Evolutionary conservation across 176 grass and related monocot species (phyloP).

Genomic region (Avena sativa): DNA sequence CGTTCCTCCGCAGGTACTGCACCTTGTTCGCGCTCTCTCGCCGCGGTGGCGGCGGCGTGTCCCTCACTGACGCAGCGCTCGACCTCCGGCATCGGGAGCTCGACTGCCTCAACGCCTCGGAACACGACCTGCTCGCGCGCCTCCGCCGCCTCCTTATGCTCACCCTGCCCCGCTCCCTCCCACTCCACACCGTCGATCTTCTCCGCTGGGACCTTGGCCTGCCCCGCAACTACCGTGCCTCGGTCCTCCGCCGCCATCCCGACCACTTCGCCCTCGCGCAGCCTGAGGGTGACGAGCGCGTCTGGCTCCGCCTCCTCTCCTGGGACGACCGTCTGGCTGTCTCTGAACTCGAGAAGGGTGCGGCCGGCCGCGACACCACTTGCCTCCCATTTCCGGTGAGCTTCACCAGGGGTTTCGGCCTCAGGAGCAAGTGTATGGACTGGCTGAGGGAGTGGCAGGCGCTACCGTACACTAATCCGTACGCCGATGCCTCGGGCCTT

Average conservation of each 20-base stretch:
- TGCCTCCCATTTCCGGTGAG: conserved; percentile 75
- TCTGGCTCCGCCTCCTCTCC: conserved; percentile 77
- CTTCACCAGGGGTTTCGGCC: conserved; percentile 66
- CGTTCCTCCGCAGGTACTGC: conserved; percentile 58
- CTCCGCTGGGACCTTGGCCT: conserved; percentile 80
- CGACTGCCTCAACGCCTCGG: conserved; percentile 41
- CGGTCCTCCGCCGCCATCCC: conserved; percentile 57
- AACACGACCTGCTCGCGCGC: conserved; percentile 57
- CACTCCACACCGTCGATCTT: conserved; percentile 76
- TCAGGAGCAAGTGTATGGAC: conserved; percentile 63
- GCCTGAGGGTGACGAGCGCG: conserved; percentile 65
- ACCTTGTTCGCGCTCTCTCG: conserved; percentile 50
- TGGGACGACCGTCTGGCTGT: conserved; percentile 69
- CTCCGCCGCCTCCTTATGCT: conserved; percentile 78
- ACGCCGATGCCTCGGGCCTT: conserved; percentile 58
- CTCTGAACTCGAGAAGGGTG: conserved; percentile 65
- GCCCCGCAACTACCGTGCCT: conserved; percentile 51
- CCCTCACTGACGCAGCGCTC: conserved; percentile 56
- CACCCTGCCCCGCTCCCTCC: conserved; percentile 52
- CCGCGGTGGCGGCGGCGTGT: conserved; percentile 38
- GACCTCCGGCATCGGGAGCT: conserved; percentile 56
- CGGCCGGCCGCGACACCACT: neutral
- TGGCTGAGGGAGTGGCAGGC: conserved; percentile 80
- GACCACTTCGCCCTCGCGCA: conserved; percentile 58
- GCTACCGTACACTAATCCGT: conserved; percentile 75